phyloP scores from a whole-genome alignment of 208 protist genomes.

The Leishmania aethiopica region DNA sequence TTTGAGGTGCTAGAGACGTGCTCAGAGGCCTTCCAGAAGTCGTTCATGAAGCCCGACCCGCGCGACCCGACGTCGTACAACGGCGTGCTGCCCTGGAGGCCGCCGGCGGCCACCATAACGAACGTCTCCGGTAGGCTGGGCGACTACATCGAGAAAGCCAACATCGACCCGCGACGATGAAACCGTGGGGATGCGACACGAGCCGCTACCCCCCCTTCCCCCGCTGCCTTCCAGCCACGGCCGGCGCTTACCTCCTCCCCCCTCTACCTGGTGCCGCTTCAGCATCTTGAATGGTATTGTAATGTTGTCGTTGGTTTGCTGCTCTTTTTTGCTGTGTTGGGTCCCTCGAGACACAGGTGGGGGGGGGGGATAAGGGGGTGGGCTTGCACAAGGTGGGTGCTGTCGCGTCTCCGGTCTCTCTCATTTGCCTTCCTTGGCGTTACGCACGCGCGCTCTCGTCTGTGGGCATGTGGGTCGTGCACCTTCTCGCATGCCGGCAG shows the following conservation, averaged over 20 bases:
- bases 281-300: background rate
- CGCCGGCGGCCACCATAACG: constrained; percentile 55
- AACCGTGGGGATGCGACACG: background rate
- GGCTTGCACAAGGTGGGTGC: background rate
- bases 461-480: no score
- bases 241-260: background rate
- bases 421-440: background rate
- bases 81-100: constrained; percentile 60
- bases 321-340: background rate
- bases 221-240: no score
- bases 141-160: constrained; percentile 14
- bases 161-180: constrained; percentile 2
- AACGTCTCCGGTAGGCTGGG: constrained; percentile 58
- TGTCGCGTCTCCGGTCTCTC: background rate
- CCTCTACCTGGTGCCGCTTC: background rate
- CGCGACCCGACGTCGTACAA: constrained; percentile 84
- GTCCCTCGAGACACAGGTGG: background rate
- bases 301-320: background rate
- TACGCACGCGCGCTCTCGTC: no score
- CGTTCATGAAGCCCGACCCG: constrained; percentile 69
- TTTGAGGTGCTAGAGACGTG: constrained; percentile 73
- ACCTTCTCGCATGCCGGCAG: no score
- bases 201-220: background rate
- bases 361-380: background rate
- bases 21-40: constrained; percentile 70